Conservation (phyloP, 202 grass and related monocot species). For the Eragrostis tef region DNA sequence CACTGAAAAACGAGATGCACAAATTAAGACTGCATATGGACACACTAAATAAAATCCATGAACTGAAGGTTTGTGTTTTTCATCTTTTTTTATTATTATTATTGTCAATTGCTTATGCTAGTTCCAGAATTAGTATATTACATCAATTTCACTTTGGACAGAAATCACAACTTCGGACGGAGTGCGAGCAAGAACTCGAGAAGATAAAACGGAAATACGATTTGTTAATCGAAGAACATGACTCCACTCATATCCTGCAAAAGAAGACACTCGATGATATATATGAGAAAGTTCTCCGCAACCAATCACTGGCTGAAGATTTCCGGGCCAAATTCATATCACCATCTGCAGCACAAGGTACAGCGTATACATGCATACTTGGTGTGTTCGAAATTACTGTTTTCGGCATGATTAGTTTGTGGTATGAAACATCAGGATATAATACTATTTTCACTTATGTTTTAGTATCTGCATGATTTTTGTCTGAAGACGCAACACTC, state of each 20-base stretch:
- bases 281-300: slow-evolving; percentile 70
- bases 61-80: slow-evolving; percentile 60
- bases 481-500: neutral
- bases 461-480: neutral
- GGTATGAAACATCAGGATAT: neutral
- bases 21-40: slow-evolving; percentile 69
- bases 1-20: slow-evolving; percentile 83
- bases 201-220: slow-evolving; percentile 75
- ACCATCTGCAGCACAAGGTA: slow-evolving; percentile 53
- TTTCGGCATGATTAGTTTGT: slow-evolving; percentile 34
- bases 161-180: slow-evolving; percentile 58
- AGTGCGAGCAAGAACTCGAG: slow-evolving; percentile 73
- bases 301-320: slow-evolving; percentile 90
- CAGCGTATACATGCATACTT: slow-evolving; percentile 6
- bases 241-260: slow-evolving; percentile 62
- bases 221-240: slow-evolving; percentile 63
- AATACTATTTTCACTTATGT: neutral
- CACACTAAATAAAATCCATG: slow-evolving; percentile 56
- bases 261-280: slow-evolving; percentile 60
- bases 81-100: neutral
- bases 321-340: slow-evolving; percentile 90
- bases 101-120: slow-evolving; percentile 26
- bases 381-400: slow-evolving; percentile 17
- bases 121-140: slow-evolving; percentile 31
- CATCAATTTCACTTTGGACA: slow-evolving; percentile 46